Evolutionary conservation across 345 rosid genomes (phyloP).

Genomic region (Iberis pinnata): DNA sequence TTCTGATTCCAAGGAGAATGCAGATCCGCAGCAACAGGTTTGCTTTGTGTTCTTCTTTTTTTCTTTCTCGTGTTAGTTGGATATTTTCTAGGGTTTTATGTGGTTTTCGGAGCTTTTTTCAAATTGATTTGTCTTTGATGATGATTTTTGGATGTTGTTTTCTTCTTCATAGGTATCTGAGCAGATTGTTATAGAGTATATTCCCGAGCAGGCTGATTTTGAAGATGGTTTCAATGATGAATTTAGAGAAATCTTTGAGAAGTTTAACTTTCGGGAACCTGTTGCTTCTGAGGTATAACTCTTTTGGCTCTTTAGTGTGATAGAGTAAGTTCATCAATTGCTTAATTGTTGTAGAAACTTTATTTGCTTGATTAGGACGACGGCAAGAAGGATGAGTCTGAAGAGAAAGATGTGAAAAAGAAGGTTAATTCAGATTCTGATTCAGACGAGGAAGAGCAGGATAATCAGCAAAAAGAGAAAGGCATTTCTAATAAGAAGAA

Average conservation of each 20-base stretch:
- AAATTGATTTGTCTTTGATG: background rate
- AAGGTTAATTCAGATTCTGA: constrained; percentile 75
- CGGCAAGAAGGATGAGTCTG: constrained; percentile 53
- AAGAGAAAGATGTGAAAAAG: constrained; percentile 54
- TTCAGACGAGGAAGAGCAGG: constrained; percentile 70
- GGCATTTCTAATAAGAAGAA: constrained; percentile 79
- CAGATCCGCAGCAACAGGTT: constrained; percentile 49
- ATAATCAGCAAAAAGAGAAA: constrained; percentile 62
- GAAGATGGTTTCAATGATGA: constrained; percentile 80
- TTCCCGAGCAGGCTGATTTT: constrained; percentile 77
- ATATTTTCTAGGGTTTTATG: constrained; percentile 28
- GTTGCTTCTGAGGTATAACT: constrained; percentile 49
- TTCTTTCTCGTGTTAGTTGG: background rate
- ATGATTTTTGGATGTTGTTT: background rate
- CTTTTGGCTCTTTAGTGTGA: background rate
- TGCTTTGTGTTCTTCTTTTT: background rate
- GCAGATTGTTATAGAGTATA: constrained; percentile 75
- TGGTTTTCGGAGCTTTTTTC: background rate
- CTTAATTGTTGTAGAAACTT: background rate
- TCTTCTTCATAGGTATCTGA: constrained; percentile 42
- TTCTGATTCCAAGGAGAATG: constrained; percentile 45
- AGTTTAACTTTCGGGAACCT: constrained; percentile 55
- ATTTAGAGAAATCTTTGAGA: constrained; percentile 71
- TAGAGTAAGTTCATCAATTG: background rate
- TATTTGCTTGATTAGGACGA: constrained; percentile 44